A percentile compares a stretch with the other conserved stretches of the same genome.
phyloP scores from a whole-genome alignment of 2,329 filamentous ascomycete genomes.

The Westerdykella aurantiaca region DNA sequence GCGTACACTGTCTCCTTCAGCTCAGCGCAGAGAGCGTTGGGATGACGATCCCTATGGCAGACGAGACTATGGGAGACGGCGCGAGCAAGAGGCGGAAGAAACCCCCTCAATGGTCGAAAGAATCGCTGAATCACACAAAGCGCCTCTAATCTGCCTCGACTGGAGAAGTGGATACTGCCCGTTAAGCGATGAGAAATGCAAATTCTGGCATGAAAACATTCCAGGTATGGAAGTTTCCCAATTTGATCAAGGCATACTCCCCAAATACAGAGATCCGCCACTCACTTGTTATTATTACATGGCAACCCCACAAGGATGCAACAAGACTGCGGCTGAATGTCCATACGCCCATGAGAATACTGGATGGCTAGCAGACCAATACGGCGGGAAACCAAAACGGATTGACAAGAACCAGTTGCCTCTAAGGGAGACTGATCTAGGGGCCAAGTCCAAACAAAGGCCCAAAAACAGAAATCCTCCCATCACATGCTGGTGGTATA shows the following conservation, averaged over 20 bases:
- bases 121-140: slow-evolving; percentile 11
- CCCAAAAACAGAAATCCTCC: not conserved
- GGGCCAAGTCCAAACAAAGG: not conserved
- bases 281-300: slow-evolving; percentile 28
- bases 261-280: slow-evolving; percentile 23
- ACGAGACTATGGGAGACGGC: slow-evolving; percentile 16
- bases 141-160: slow-evolving; percentile 24
- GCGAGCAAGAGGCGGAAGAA: slow-evolving; percentile 6
- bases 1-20: no score
- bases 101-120: slow-evolving; percentile 15
- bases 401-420: slow-evolving; percentile 8
- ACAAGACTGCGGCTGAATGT: slow-evolving; percentile 16
- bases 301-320: slow-evolving; percentile 11
- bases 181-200: slow-evolving; percentile 14
- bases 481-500: slow-evolving; percentile 5
- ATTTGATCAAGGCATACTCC: slow-evolving; percentile 13
- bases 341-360: slow-evolving; percentile 27
- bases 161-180: slow-evolving; percentile 23
- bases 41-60: slow-evolving; percentile 19
- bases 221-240: slow-evolving; percentile 11
- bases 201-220: slow-evolving; percentile 23
- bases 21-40: no score
- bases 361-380: slow-evolving; percentile 10
- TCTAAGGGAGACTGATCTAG: not conserved
- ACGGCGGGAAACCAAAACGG: not conserved